Evolutionary conservation across 768 basidiomycete genomes (phyloP), one percentile per base, ranked within the genome.

Genomic region (Auriscalpium vulgare): DNA sequence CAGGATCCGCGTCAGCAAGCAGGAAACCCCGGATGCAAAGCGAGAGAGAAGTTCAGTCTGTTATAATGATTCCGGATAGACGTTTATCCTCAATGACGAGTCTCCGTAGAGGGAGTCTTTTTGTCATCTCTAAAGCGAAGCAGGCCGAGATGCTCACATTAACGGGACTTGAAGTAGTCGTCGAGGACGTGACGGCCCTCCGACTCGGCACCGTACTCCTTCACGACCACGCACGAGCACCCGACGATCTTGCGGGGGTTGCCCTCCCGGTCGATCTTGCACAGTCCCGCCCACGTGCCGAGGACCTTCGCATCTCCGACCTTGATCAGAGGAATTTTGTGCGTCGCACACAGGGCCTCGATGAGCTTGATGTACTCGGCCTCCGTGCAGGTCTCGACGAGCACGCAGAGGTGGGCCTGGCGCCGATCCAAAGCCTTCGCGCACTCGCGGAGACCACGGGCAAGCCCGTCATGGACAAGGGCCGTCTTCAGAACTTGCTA

Each of bases 281-380:
- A 97, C 60, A 99, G 83, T 68, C 95, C 95, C 65, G 92, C 94
- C 95, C 95, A 98, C 64, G 88, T 91, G 37, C 95, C 95, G 68
- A 99, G 88, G 63, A 95, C 84, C 78, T 99, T 99, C 68, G 92
- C 88, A 73, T 98, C 95, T 66, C 91, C 91, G 63, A 95, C 91
- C 78, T 97, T 98, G 91, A 99, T 97, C 62, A 99, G 78, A 80
- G 94, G 93, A 78, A 98, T 97, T 76, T 95, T 95, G 85, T 98
- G 95, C 78, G 97, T 94, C 60, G 92, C 89, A 72, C 95, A 98
- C 70, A 99, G 92, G 51, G 95, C 95, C 78, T 97, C 95, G 65
- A 99, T 97, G 78, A 99, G 91, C 80, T 97, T 98, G 84, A 97
- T 91, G 82, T 99, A 98, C 76, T 97, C 95, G 64, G 95, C 91